Conservation (phyloP, 345 rosid genomes). For the Sapria himalayana region DNA sequence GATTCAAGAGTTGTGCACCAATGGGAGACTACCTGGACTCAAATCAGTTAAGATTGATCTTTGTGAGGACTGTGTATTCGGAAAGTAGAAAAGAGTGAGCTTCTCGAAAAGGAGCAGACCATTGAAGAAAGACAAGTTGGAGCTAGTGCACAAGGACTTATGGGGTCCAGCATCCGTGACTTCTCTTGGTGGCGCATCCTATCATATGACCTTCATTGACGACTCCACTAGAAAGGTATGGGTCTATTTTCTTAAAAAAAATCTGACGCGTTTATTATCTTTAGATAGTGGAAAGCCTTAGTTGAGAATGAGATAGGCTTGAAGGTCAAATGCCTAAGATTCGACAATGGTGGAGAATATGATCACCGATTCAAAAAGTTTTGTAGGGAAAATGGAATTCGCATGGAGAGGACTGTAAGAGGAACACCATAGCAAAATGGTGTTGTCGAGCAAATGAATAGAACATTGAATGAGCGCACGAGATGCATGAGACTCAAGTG, state of each 20-base stretch:
- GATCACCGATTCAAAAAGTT: neutral
- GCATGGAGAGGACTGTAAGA: neutral
- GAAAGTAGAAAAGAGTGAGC: too few relatives aligned
- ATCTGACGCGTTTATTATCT: too few relatives aligned
- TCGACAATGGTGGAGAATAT: too few relatives aligned
- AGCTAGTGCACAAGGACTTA: neutral
- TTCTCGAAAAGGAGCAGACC: neutral
- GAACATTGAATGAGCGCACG: neutral
- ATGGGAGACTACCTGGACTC: too few relatives aligned
- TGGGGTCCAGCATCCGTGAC: neutral
- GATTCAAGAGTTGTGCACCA: too few relatives aligned
- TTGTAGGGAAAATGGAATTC: neutral
- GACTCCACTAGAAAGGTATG: neutral
- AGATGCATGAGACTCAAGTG: neutral
- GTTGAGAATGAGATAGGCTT: too few relatives aligned
- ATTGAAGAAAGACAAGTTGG: neutral
- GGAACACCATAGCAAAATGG: neutral
- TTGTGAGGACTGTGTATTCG: too few relatives aligned
- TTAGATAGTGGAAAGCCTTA: too few relatives aligned
- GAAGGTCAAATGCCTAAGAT: too few relatives aligned
- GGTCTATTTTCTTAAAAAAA: too few relatives aligned
- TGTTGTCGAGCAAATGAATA: neutral
- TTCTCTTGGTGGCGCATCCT: neutral
- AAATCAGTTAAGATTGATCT: too few relatives aligned
- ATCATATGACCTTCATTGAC: neutral